phyloP scores from a whole-genome alignment of 805 yeast species.

The Teunomyces panamensis region DNA sequence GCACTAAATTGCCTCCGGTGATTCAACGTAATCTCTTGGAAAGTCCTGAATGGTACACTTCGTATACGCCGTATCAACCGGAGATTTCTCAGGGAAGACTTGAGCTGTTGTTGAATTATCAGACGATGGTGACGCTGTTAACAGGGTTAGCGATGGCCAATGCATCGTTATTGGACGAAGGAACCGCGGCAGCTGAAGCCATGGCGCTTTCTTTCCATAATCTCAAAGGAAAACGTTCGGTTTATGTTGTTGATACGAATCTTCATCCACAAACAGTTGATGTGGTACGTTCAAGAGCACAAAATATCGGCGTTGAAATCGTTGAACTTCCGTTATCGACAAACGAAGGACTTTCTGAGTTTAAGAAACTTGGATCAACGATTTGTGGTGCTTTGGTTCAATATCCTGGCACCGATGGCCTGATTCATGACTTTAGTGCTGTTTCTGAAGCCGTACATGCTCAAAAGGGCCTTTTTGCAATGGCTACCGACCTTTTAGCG shows the following conservation, averaged over 20 bases:
- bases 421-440: conserved; percentile 45
- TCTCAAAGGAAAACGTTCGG: conserved; percentile 61
- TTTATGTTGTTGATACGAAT: conserved; percentile 69
- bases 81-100: conserved; percentile 96
- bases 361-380: conserved; percentile 17
- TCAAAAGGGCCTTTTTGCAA: conserved; percentile 71
- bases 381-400: conserved; percentile 84
- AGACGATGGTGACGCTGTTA: conserved; percentile 84
- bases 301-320: conserved; percentile 65
- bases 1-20: conserved; percentile 86
- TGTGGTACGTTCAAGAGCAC: conserved; percentile 77
- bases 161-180: conserved; percentile 93
- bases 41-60: conserved; percentile 97
- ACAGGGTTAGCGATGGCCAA: conserved; percentile 95
- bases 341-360: conserved; percentile 25
- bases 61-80: conserved; percentile 98
- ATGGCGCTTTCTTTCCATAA: conserved; percentile 78
- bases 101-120: conserved; percentile 85
- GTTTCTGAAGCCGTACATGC: conserved; percentile 67
- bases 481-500: conserved; percentile 91
- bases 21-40: conserved; percentile 90
- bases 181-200: conserved; percentile 97
- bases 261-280: conserved; percentile 84
- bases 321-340: conserved; percentile 54
- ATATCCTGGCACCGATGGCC: conserved; percentile 88